These are phyloP conservation scores for Imleria badia DNA, from an alignment of 768 basidiomycete genomes.

Conservation along the genomic window DNA sequence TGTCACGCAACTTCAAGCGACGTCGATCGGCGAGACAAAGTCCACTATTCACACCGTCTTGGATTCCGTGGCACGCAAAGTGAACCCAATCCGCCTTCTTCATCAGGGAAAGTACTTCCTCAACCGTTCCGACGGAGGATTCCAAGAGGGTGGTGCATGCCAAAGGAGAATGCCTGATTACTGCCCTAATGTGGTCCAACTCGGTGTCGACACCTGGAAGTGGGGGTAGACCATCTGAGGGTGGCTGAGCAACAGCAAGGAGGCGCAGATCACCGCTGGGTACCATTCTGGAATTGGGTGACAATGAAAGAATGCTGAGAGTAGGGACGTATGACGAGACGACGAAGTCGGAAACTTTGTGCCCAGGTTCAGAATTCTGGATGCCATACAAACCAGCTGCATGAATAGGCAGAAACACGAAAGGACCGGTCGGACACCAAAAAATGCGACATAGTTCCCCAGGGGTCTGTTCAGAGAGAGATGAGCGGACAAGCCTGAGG, in stretches of 20 bases:
- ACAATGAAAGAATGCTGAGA: neutral
- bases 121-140: conserved; percentile 7
- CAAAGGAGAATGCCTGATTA: neutral
- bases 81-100: neutral
- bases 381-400: neutral
- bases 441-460: neutral
- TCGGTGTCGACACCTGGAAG: conserved; percentile 13
- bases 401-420: neutral
- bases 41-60: neutral
- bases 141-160: neutral
- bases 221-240: conserved; percentile 6
- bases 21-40: neutral
- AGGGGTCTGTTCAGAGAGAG: neutral
- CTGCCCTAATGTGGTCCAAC: conserved; percentile 22
- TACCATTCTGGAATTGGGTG: neutral
- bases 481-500: neutral
- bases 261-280: neutral
- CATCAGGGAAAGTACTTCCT: neutral
- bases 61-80: neutral
- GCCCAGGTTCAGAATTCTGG: neutral
- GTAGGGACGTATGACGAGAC: neutral
- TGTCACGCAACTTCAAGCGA: neutral
- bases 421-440: neutral
- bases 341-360: neutral
- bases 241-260: conserved; percentile 11